Conservation (phyloP, 1,284 basidiomycete species). For the Fereydounia khargensis region DNA sequence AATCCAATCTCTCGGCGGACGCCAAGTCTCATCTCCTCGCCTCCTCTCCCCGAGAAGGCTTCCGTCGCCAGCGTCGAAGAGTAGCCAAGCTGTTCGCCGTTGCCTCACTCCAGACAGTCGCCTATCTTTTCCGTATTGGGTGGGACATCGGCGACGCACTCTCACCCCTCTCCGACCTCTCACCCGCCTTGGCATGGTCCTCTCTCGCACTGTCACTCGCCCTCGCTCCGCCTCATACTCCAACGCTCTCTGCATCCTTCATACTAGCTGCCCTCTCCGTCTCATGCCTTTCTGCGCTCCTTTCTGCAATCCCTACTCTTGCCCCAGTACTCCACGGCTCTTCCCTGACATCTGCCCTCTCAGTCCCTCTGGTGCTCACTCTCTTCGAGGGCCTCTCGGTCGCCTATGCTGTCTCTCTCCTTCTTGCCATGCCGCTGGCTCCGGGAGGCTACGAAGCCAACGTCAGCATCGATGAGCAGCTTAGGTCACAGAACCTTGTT, state of each 20-base stretch:
- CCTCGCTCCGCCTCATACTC: conserved; percentile 12
- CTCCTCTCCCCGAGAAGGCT: conserved; percentile 5
- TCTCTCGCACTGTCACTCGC: conserved; percentile 11
- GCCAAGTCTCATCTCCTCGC: background rate
- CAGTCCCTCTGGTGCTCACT: background rate
- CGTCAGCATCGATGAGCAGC: conserved; percentile 20
- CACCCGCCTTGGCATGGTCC: conserved; percentile 6
- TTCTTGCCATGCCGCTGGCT: conserved; percentile 29
- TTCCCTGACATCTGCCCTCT: background rate
- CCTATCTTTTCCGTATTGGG: background rate
- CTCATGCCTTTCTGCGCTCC: conserved; percentile 4
- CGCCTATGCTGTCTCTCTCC: conserved; percentile 9
- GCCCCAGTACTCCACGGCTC: background rate
- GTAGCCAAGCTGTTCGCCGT: conserved; percentile 8
- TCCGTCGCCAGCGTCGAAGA: conserved; percentile 7
- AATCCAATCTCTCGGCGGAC: background rate
- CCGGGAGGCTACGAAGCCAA: conserved; percentile 33
- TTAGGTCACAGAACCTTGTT: conserved; percentile 10
- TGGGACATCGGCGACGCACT: background rate
- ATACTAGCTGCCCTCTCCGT: conserved; percentile 8
- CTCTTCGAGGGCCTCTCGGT: conserved; percentile 8
- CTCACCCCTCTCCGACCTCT: background rate
- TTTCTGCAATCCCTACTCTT: conserved; percentile 8
- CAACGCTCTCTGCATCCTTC: conserved; percentile 5
- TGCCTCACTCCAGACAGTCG: conserved; percentile 6